Evolutionary conservation across 164 flowering plant species (phyloP).

Genomic region (Stephania cephalantha): DNA sequence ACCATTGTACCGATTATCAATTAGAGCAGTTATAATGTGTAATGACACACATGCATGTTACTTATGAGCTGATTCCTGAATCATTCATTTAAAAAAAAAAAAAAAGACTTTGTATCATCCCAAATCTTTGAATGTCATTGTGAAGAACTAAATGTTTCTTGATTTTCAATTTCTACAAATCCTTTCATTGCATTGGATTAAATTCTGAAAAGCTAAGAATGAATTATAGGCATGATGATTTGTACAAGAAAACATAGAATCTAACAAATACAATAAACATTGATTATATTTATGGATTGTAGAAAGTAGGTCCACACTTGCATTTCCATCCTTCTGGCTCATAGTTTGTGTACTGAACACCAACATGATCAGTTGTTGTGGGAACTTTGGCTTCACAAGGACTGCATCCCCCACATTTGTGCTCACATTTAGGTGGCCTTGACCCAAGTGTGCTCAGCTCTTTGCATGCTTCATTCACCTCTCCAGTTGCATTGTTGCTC

Average conservation of each 20-base stretch:
- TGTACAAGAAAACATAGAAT: background rate
- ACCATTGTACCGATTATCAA: background rate
- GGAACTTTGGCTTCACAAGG: constrained; percentile 63
- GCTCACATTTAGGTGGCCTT: constrained; percentile 54
- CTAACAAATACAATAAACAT: background rate
- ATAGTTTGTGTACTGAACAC: constrained; percentile 46
- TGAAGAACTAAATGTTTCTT: background rate
- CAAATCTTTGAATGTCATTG: no score
- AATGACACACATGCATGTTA: background rate
- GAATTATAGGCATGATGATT: background rate
- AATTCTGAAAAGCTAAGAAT: background rate
- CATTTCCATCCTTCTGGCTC: constrained; percentile 73
- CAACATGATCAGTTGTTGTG: constrained; percentile 21
- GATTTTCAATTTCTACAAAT: background rate
- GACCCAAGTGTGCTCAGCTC: constrained; percentile 43
- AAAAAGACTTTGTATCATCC: no score
- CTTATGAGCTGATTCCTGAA: background rate
- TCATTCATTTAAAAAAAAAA: background rate
- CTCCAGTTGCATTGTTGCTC: constrained; percentile 5
- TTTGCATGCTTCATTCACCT: constrained; percentile 16
- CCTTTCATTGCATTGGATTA: background rate
- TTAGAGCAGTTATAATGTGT: background rate
- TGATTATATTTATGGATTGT: constrained; percentile 31
- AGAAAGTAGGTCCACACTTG: constrained; percentile 49
- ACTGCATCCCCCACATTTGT: constrained; percentile 43